phyloP scores from a whole-genome alignment of 257 asterid genomes.

The Solanum boliviense region DNA sequence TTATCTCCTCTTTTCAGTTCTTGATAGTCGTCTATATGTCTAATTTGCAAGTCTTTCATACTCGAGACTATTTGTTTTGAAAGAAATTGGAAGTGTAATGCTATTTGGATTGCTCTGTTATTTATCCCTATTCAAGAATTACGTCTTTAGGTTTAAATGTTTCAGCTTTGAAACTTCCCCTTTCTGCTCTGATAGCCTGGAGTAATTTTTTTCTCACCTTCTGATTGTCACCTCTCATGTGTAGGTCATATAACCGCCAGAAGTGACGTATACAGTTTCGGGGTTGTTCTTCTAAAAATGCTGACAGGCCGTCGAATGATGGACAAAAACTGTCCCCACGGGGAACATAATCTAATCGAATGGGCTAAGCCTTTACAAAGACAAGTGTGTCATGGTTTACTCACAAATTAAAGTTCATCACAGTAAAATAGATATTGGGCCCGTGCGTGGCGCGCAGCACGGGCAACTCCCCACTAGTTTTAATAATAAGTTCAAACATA shows the following conservation, averaged over 20 bases:
- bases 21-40: not conserved
- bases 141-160: not conserved
- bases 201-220: not conserved
- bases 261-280: slow-evolving; percentile 33
- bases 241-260: slow-evolving; percentile 33
- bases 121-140: not conserved
- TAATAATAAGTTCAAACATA: too few species aligned
- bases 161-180: not conserved
- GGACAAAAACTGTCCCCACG: slow-evolving; percentile 27
- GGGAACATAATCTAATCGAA: slow-evolving; percentile 30
- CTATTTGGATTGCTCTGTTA: not conserved
- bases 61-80: not conserved
- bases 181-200: not conserved
- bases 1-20: not conserved
- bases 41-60: not conserved
- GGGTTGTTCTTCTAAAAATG: slow-evolving; percentile 38
- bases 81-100: not conserved
- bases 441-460: too few species aligned
- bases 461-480: too few species aligned
- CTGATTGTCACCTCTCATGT: not conserved
- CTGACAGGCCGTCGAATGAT: slow-evolving; percentile 24
- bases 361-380: slow-evolving; percentile 25
- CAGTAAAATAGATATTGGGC: too few species aligned
- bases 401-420: too few species aligned
- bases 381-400: too few species aligned